Percentiles rank a stretch among this genome's conserved stretches.
phyloP scores from a whole-genome alignment of 75 land plant species.

The Pinus taeda region DNA sequence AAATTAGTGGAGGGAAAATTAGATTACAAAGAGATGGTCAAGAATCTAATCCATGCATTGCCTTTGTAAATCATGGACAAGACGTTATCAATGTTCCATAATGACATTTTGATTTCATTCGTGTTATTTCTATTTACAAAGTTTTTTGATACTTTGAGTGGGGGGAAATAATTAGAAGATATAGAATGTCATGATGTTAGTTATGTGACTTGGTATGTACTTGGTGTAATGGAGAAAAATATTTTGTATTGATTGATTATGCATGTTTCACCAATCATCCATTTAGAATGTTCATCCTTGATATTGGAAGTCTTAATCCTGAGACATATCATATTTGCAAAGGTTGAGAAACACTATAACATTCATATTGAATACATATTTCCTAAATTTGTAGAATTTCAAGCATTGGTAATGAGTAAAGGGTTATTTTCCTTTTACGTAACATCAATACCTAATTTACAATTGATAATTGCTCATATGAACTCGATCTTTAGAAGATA shows the following conservation, averaged over 20 bases:
- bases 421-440: constrained; percentile 92
- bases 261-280: constrained; percentile 74
- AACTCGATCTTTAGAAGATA: too few species aligned
- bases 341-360: constrained; percentile 86
- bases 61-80: constrained; percentile 89
- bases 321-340: constrained; percentile 74
- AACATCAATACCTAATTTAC: too few species aligned
- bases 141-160: too few species aligned
- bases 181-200: background rate
- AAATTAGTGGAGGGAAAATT: constrained; percentile 27
- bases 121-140: constrained; percentile 50
- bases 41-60: constrained; percentile 57
- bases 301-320: constrained; percentile 79
- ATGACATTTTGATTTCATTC: constrained; percentile 94
- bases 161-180: too few species aligned
- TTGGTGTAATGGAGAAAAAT: constrained; percentile 78
- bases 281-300: constrained; percentile 80
- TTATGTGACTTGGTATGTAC: background rate
- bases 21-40: constrained; percentile 49
- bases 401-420: constrained; percentile 71
- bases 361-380: constrained; percentile 94
- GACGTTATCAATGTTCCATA: constrained; percentile 73
- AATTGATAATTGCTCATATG: too few species aligned
- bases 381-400: constrained; percentile 86
- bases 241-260: constrained; percentile 85